Base-by-base conservation (phyloP, 139 green algal genomes). In the Astrephomene gubernaculifera region DNA sequence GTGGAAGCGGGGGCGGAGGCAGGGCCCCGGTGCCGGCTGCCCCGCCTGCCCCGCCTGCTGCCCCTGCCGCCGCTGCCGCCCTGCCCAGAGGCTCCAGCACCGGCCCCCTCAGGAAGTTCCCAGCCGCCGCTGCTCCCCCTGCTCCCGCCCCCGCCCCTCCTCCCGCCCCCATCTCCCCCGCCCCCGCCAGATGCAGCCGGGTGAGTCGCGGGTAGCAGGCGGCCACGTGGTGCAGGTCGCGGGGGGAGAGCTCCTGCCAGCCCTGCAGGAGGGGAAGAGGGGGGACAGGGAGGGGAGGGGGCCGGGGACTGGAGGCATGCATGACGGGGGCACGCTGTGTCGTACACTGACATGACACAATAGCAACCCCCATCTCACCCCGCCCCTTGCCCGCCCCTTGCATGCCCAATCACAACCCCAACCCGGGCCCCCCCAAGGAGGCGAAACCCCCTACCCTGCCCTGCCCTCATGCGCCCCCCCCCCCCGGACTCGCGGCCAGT, bases 181-280 rank as follows among this genome's bases (percentile, higher is more conserved):
- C n/a, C 9, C 76, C 76, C 35, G 39, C 60, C 41, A 83, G 76
- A n/a, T 45, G 60, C 61, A 83, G 61, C 14, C 76, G 76, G 10
- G 8, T 5, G 29, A 83, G 76, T 4, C 57, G 57, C 29, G 76
- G 76, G 76, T 83, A 83, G 76, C 22, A 31, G 60, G 76, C 60
- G 21, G 76, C 39, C 57, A 83, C 35, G 76, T 83, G 76, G 57
- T 83, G 76, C n/a, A 83, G 38, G 61, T 83, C 76, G 8, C 76
- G 76, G 1, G 60, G 6, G 29, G 39, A 61, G 27, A 83, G 76
- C 76, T 83, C 76, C 76, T 83, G 76, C 76, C 76, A 83, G 76
- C 76, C 76, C 76, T 83, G 76, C 9, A 36, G 24, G 43, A 39
- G 43, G 38, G 41, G 19, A 65, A 35, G 57, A 65, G 33, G 33